Evolutionary conservation across 2,329 filamentous ascomycete genomes (phyloP).

Genomic region (Hymenoscyphus albidus): DNA sequence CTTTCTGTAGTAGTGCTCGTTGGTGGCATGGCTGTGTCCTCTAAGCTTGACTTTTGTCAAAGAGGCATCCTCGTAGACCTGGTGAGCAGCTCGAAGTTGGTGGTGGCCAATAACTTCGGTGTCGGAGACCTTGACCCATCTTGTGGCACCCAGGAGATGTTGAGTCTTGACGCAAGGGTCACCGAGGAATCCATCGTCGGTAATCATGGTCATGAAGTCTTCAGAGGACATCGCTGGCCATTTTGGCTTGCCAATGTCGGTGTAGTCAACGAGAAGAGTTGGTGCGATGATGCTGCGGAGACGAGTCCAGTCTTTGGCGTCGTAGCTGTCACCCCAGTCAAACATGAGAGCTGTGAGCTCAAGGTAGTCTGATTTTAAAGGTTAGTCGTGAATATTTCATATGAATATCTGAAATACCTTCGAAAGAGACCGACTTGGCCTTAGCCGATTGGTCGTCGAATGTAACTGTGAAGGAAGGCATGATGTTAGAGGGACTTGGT

Average conservation of each 20-base stretch:
- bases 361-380: slow-evolving; percentile 42
- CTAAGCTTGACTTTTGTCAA: slow-evolving; percentile 24
- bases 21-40: slow-evolving; percentile 29
- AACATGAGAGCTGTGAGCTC: slow-evolving; percentile 48
- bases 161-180: slow-evolving; percentile 60
- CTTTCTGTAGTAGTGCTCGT: slow-evolving; percentile 30
- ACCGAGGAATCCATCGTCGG: slow-evolving; percentile 53
- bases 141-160: slow-evolving; percentile 58
- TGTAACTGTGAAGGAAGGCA: slow-evolving; percentile 19
- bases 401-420: neutral
- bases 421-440: slow-evolving; percentile 15
- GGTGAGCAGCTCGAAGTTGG: slow-evolving; percentile 28
- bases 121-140: slow-evolving; percentile 55
- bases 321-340: slow-evolving; percentile 64
- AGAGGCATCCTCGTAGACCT: slow-evolving; percentile 20
- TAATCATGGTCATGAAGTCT: slow-evolving; percentile 60
- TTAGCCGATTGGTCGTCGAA: slow-evolving; percentile 13
- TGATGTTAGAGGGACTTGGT: neutral
- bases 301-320: slow-evolving; percentile 46
- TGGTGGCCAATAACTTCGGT: slow-evolving; percentile 52
- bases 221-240: slow-evolving; percentile 60
- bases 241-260: slow-evolving; percentile 54
- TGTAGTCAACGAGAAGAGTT: slow-evolving; percentile 54
- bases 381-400: neutral
- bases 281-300: slow-evolving; percentile 28